Evolutionary conservation across 805 yeast genomes (phyloP), one percentile per base, ranked within the genome.

Genomic region (Schwanniomyces pseudopolymorphus): DNA sequence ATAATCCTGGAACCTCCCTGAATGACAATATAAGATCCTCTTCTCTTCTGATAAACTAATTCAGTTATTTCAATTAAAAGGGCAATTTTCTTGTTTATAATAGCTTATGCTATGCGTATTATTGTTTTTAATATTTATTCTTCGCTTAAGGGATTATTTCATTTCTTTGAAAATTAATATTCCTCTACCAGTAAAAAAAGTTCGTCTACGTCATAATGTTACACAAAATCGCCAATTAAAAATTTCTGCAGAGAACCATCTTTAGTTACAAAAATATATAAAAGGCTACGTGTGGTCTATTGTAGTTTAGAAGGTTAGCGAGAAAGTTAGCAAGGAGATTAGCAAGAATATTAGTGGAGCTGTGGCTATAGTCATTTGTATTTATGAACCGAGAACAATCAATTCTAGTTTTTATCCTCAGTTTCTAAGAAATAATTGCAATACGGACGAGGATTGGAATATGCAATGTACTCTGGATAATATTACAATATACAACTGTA

Each of bases 151-250:
- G 33, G 33, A 39, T 26, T 27, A 13, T 26, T 26, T 28, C 24
- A n/a, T 22, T 27, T 24, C 27, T 11, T 36, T 31, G 19, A 42
- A 42, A 42, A 26, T 33, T 20, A 40, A 40, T 26, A 26, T 26
- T 26, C 28, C 28, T 43, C 24, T 38, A 26, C 42, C 28, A 27
- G 33, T 26, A 31, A 28, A 39, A 16, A 31, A 35, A 33, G 21
- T 26, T 38, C 31, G 36, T 6, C 48, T 47, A 47, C 50, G 46
- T 47, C 50, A 47, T 47, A 39, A 40, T n/a, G 13, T 47, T 47
- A 47, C 50, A 47, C 50, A 47, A 47, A 46, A 43, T 31, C 38
- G 37, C 19, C 25, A 31, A 17, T 4, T 14, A 16, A 31, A 14
- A 3, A 3, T 31, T 10, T 31, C 35, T 31, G 11, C 13, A 28